Evolutionary conservation across 352 stramenopile species (phyloP).

Genomic region (Globisporangium alternatum): DNA sequence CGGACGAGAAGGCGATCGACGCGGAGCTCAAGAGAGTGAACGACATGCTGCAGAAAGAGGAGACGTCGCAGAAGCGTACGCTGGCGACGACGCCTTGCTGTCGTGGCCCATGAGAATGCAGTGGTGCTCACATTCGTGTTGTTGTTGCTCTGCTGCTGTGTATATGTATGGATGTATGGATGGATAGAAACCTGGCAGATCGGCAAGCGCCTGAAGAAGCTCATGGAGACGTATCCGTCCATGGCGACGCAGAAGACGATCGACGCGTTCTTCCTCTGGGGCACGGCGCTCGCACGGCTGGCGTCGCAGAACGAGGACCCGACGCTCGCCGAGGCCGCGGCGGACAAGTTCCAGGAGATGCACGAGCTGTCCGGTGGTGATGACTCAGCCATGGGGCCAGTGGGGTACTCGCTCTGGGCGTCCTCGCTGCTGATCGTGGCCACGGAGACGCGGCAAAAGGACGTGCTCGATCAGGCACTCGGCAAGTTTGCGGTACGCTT

Average conservation of each 20-base stretch:
- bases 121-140: neutral
- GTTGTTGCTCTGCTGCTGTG: neutral
- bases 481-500: slow-evolving; percentile 47
- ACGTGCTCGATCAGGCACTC: slow-evolving; percentile 58
- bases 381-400: slow-evolving; percentile 63
- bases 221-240: slow-evolving; percentile 57
- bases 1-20: slow-evolving; percentile 22
- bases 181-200: slow-evolving; percentile 80
- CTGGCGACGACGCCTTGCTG: neutral
- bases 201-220: slow-evolving; percentile 77
- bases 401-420: slow-evolving; percentile 77
- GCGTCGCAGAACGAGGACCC: slow-evolving; percentile 76
- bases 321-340: slow-evolving; percentile 62
- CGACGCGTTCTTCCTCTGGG: slow-evolving; percentile 81
- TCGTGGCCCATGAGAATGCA: neutral
- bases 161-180: slow-evolving; percentile 10
- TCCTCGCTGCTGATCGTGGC: slow-evolving; percentile 76
- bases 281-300: slow-evolving; percentile 66
- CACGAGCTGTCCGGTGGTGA: slow-evolving; percentile 38
- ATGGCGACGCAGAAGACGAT: slow-evolving; percentile 55
- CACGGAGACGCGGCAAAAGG: slow-evolving; percentile 56
- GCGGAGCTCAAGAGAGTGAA: slow-evolving; percentile 46
- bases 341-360: slow-evolving; percentile 85
- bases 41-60: slow-evolving; percentile 57
- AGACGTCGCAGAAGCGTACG: slow-evolving; percentile 58